Conservation (phyloP, 768 basidiomycete species). For the Hygrophorus pudorinus region DNA sequence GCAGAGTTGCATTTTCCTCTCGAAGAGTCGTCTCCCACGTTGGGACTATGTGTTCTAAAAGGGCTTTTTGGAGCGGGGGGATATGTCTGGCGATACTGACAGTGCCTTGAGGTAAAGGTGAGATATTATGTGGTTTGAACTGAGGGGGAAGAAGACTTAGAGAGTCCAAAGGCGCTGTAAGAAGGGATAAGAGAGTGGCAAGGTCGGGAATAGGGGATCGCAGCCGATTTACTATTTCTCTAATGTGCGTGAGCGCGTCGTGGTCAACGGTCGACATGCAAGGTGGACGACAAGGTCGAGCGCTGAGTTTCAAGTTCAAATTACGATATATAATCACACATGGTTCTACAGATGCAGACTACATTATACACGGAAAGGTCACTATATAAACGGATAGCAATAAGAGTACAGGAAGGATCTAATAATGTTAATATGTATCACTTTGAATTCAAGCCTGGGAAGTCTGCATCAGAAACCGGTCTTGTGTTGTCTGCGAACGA, state of each 20-base stretch:
- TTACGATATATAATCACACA: too few species aligned
- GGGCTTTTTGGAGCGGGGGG: conserved; percentile 50
- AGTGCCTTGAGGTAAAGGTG: conserved; percentile 23
- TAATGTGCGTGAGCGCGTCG: conserved; percentile 15
- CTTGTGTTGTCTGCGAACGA: not conserved
- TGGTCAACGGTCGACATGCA: not conserved
- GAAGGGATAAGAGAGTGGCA: conserved; percentile 40
- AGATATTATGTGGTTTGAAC: conserved; percentile 33
- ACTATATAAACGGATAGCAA: too few species aligned
- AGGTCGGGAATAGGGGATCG: conserved; percentile 39
- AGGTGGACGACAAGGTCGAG: too few species aligned
- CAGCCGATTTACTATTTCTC: conserved; percentile 34
- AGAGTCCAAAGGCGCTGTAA: conserved; percentile 47
- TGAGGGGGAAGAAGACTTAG: conserved; percentile 51
- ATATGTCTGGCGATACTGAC: conserved; percentile 30
- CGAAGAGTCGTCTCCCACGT: conserved; percentile 53
- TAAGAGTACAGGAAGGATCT: not conserved
- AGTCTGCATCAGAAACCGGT: not conserved
- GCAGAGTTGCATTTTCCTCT: conserved; percentile 32
- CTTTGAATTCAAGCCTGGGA: too few species aligned
- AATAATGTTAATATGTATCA: not conserved
- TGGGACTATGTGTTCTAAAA: conserved; percentile 58
- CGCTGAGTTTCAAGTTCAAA: too few species aligned
- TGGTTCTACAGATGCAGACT: too few species aligned
- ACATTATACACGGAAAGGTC: not conserved